Base-by-base conservation (phyloP, 768 basidiomycete species). In the Panaeolus cyanescens region DNA sequence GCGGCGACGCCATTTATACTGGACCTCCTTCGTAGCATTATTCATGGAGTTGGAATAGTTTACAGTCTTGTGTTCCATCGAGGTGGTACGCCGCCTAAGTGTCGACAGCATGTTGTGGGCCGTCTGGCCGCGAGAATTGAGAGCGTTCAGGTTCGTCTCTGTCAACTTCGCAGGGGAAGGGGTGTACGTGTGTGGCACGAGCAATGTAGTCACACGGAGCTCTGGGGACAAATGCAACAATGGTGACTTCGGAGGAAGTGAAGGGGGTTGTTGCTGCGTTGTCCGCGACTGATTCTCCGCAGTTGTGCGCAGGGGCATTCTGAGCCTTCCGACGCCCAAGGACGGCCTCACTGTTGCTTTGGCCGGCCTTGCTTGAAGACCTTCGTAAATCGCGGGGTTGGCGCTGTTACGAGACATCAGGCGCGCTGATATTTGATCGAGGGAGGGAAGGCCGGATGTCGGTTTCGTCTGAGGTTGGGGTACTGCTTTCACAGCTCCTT, bases 381-480 rank as follows among this genome's bases (percentile, higher is more conserved):
- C 64, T 50, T 62, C 65, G 59, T 66, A 64, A 72, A 68, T 64
- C 59, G 61, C 62, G 55, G 62, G 76, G 72, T 55, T 62, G 63
- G 56, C 25, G 45, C 54, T 56, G 15, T 72, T 71, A 32, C 78
- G 76, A 25, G 75, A 73, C 62, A 78, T 80, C 66, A 91, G 67
- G 63, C 81, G 89, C 39, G 90, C 86, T 32, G 86, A 84, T 61
- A 92, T 92, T 68, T 92, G 87, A 65, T 90, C 90, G 62, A 93
- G 83, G 25, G 91, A 92, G 20, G 91, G 91, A 34, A 87, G 69
- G 13, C 40, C 58, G 59, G 36, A 58, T 42, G 28, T 59, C 70
- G 65, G 62, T 72, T 74, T 36, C 58, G 63, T 60, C 58, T 32
- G 61, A 60, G 37, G 55, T 58, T 64, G 56, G 53, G 34, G 53